Percentiles rank a stretch among this genome's conserved stretches.
These are phyloP conservation scores for Jaminaea rosea DNA, from an alignment of 1,284 basidiomycete species.

Conservation along the genomic window DNA sequence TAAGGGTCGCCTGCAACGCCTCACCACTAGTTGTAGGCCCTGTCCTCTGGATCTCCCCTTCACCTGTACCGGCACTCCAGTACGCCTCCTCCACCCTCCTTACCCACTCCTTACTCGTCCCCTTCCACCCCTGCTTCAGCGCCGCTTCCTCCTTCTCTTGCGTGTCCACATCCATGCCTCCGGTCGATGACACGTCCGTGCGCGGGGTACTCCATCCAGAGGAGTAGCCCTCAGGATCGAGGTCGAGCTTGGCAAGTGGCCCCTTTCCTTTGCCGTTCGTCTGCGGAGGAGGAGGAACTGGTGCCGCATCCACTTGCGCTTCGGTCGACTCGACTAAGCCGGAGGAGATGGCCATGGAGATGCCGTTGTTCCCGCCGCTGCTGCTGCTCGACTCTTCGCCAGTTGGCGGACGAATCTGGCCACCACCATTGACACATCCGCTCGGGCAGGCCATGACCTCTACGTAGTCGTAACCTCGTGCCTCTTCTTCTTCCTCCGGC, in stretches of 20 bases:
- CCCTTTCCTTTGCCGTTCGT: neutral
- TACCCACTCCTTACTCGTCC: slow-evolving; percentile 44
- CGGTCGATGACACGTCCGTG: neutral
- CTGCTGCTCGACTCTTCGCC: neutral
- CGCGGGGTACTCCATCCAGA: slow-evolving; percentile 5
- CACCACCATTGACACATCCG: slow-evolving; percentile 95
- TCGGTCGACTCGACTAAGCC: slow-evolving; percentile 1
- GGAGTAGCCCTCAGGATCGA: slow-evolving; percentile 13
- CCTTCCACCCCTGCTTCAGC: slow-evolving; percentile 35
- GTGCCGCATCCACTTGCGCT: slow-evolving; percentile 49
- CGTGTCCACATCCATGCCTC: neutral
- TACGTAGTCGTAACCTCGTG: slow-evolving; percentile 77
- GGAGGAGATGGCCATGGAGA: neutral
- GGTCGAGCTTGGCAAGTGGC: neutral
- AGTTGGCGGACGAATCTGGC: slow-evolving; percentile 55
- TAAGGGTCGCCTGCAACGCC: too few relatives aligned
- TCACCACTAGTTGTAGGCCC: too few relatives aligned
- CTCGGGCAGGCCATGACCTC: slow-evolving; percentile 99
- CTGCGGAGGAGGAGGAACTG: slow-evolving; percentile 12
- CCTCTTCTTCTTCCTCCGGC: slow-evolving; percentile 44
- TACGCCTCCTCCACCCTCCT: slow-evolving; percentile 37
- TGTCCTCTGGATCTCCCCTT: neutral
- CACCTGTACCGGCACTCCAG: slow-evolving; percentile 15
- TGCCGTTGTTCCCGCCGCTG: slow-evolving; percentile 3
- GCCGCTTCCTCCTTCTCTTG: slow-evolving; percentile 9